phyloP scores from a whole-genome alignment of 352 stramenopile genomes.

The Phytophthora uliginosa region DNA sequence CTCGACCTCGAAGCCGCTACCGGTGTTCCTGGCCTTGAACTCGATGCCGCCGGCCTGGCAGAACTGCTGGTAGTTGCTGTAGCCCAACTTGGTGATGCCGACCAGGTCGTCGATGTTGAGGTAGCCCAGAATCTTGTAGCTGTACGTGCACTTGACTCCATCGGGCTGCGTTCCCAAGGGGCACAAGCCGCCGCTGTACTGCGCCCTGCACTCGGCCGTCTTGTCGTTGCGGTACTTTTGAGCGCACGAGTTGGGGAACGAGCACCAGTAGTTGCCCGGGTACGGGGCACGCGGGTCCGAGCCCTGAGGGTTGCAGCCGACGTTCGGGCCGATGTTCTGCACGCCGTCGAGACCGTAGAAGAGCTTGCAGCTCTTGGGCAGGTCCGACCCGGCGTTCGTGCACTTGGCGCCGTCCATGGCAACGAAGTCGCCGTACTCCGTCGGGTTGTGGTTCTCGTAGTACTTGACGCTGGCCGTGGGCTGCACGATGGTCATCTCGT shows the following conservation, averaged over 20 bases:
- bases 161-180: neutral
- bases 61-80: conserved; percentile 3
- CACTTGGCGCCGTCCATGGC: neutral
- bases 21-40: neutral
- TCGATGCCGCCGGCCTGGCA: conserved; percentile 1
- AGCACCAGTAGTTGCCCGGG: neutral
- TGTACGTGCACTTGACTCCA: neutral
- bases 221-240: neutral
- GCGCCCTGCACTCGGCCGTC: neutral
- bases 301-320: neutral
- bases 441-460: neutral
- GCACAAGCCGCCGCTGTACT: neutral
- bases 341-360: neutral
- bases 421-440: neutral
- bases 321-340: neutral
- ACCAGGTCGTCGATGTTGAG: neutral
- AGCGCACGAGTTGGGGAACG: neutral
- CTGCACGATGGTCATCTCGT: conserved; percentile 1
- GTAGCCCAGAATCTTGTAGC: neutral
- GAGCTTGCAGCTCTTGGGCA: neutral
- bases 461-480: neutral
- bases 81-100: neutral
- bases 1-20: neutral
- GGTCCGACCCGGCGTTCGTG: neutral
- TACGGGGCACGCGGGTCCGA: neutral